Conservation (phyloP, 805 yeast species). For the Isabelozyma rhagii region DNA sequence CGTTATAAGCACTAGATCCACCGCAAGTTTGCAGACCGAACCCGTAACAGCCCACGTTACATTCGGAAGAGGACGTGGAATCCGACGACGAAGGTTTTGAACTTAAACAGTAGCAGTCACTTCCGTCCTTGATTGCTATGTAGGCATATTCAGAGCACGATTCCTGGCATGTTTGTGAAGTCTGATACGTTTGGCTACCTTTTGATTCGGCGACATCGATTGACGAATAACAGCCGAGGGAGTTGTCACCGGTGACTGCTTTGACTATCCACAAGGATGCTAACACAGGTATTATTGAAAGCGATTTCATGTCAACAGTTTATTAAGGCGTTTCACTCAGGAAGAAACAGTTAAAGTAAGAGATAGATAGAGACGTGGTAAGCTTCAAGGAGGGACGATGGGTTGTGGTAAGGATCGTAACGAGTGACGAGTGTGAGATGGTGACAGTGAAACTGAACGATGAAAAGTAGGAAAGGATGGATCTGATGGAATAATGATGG, state of each 20-base stretch:
- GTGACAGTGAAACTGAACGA: too few relatives aligned
- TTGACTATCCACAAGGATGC: neutral
- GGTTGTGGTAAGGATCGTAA: too few relatives aligned
- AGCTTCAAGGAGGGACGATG: too few relatives aligned
- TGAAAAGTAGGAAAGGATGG: too few relatives aligned
- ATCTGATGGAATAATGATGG: too few relatives aligned
- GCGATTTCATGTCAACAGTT: neutral
- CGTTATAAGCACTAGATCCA: slow-evolving; percentile 29
- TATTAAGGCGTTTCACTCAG: too few relatives aligned
- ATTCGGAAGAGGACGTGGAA: slow-evolving; percentile 10
- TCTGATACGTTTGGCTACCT: slow-evolving; percentile 25
- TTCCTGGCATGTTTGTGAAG: slow-evolving; percentile 25
- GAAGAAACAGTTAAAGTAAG: too few relatives aligned
- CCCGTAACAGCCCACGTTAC: slow-evolving; percentile 33
- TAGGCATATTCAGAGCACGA: slow-evolving; percentile 32
- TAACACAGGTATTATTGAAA: neutral
- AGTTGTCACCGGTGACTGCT: neutral
- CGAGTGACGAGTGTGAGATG: too few relatives aligned
- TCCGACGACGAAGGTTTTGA: slow-evolving; percentile 23
- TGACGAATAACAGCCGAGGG: slow-evolving; percentile 28
- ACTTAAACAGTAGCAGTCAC: slow-evolving; percentile 36
- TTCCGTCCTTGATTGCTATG: slow-evolving; percentile 35
- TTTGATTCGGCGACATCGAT: slow-evolving; percentile 20
- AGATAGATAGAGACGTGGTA: too few relatives aligned
- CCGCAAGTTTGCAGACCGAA: slow-evolving; percentile 36